phyloP scores from a whole-genome alignment of 176 grass and related monocot species.

The Phoenix roebelenii region DNA sequence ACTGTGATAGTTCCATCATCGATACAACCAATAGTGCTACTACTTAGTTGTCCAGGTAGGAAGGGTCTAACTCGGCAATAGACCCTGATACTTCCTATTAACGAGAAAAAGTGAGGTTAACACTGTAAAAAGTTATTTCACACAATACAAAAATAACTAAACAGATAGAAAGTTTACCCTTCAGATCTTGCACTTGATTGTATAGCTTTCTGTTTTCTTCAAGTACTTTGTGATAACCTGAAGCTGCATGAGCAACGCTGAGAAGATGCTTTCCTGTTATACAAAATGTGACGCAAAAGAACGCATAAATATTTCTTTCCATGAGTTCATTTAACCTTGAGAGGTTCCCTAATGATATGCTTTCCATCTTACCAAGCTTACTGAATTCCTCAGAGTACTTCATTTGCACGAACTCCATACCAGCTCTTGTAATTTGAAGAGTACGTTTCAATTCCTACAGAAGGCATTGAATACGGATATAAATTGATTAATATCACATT shows the following conservation, averaged over 20 bases:
- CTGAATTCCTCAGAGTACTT: slow-evolving; percentile 65
- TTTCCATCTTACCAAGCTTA: slow-evolving; percentile 56
- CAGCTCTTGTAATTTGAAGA: slow-evolving; percentile 65
- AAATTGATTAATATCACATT: background rate
- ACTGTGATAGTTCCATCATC: slow-evolving; percentile 84
- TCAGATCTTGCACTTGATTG: slow-evolving; percentile 99
- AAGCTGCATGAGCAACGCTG: slow-evolving; percentile 77
- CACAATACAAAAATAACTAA: too few species aligned
- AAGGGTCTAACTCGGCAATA: slow-evolving; percentile 94
- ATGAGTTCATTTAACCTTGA: too few species aligned
- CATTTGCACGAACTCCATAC: slow-evolving; percentile 84
- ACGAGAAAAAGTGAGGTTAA: slow-evolving; percentile 20
- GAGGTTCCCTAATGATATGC: too few species aligned
- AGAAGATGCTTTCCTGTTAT: slow-evolving; percentile 71
- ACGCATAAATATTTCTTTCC: slow-evolving; percentile 8
- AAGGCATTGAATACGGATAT: slow-evolving; percentile 12
- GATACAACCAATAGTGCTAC: slow-evolving; percentile 57
- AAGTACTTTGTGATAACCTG: slow-evolving; percentile 92
- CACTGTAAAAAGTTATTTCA: background rate
- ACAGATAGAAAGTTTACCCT: slow-evolving; percentile 36
- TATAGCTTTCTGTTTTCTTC: slow-evolving; percentile 97
- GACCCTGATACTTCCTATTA: slow-evolving; percentile 91
- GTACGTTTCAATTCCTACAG: slow-evolving; percentile 64
- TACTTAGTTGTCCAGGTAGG: slow-evolving; percentile 77
- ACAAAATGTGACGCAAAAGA: slow-evolving; percentile 23